Conservation (phyloP, 192 early-diverging fungal genomes). For the Phycomyces blakesleeanus region DNA sequence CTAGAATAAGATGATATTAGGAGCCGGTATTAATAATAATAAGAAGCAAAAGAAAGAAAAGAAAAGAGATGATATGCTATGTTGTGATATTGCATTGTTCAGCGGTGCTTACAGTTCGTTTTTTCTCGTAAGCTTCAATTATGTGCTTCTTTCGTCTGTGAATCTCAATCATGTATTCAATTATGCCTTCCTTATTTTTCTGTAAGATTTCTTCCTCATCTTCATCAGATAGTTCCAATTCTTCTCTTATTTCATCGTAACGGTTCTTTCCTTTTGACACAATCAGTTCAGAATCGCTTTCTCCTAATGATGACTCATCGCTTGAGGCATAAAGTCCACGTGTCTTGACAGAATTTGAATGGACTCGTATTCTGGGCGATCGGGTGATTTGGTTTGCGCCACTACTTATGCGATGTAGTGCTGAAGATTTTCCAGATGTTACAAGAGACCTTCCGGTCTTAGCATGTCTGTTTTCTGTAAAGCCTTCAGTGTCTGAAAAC, state of each 20-base stretch:
- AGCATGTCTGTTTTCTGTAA: neutral
- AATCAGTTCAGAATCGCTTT: neutral
- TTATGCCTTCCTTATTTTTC: slow-evolving; percentile 28
- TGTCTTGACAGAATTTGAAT: neutral
- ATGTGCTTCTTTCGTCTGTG: slow-evolving; percentile 32
- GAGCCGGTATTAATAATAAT: neutral
- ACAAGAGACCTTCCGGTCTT: too few relatives aligned
- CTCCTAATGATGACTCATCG: slow-evolving; percentile 14
- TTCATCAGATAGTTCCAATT: slow-evolving; percentile 12
- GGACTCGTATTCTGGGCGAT: neutral
- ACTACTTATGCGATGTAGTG: neutral
- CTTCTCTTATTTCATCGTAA: neutral
- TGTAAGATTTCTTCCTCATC: slow-evolving; percentile 25
- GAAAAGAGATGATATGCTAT: neutral
- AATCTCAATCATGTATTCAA: slow-evolving; percentile 42
- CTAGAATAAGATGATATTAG: slow-evolving; percentile 9
- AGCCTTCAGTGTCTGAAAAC: slow-evolving; percentile 1
- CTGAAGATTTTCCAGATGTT: neutral
- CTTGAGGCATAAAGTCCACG: neutral
- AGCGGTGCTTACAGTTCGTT: slow-evolving; percentile 20
- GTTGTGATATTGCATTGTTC: too few relatives aligned
- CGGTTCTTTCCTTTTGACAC: slow-evolving; percentile 4
- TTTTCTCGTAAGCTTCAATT: slow-evolving; percentile 37
- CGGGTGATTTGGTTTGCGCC: too few relatives aligned
- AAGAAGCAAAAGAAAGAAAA: slow-evolving; percentile 3